Conservation (phyloP, 495 filamentous ascomycete genomes). For the Bombardia bombarda region DNA sequence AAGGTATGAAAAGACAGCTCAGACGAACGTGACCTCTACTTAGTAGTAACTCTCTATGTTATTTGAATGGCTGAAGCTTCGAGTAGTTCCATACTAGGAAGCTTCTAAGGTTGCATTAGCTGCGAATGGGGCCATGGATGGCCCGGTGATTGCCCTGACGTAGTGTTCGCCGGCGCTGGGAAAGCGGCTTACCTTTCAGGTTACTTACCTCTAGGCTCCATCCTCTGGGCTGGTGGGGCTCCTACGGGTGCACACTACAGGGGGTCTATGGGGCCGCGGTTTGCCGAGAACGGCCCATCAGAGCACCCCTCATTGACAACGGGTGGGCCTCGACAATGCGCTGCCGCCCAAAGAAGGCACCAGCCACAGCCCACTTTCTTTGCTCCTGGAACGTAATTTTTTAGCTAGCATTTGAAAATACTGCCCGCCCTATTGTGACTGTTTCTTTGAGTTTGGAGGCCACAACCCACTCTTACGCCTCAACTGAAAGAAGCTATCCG, state of each 20-base stretch:
- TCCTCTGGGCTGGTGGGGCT: no score
- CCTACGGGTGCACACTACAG: no score
- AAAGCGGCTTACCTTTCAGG: not conserved
- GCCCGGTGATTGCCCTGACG: not conserved
- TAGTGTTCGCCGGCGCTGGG: not conserved
- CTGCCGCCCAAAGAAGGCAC: no score
- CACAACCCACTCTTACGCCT: not conserved
- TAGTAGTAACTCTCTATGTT: no score
- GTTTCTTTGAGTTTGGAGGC: not conserved
- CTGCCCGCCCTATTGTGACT: conserved; percentile 8
- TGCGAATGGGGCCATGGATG: not conserved
- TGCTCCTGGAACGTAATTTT: conserved; percentile 14
- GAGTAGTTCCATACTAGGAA: no score
- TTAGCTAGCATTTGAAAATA: conserved; percentile 17
- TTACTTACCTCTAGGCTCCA: no score
- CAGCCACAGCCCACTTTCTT: conserved; percentile 23
- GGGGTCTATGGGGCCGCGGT: not conserved
- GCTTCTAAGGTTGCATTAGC: no score
- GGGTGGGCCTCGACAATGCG: not conserved
- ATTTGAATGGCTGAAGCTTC: no score
- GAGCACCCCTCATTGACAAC: not conserved
- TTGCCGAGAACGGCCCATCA: not conserved
- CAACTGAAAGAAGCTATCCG: not conserved
- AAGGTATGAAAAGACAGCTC: no score
- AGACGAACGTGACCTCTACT: no score